Conservation (phyloP, 1,139 yeast species). For the Schwanniomyces etchellsii region DNA sequence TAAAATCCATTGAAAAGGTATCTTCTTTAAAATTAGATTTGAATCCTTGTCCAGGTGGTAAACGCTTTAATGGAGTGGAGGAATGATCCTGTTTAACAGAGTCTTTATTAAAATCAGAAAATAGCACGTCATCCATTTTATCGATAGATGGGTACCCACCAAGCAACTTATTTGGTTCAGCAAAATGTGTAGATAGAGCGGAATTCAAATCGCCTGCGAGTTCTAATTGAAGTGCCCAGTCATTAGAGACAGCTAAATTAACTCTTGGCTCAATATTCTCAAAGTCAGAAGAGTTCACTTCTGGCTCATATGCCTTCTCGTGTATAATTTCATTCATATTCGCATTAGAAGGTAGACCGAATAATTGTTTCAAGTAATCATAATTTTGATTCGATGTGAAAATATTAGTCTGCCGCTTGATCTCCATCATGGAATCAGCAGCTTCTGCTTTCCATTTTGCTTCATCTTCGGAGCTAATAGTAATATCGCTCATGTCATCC, state of each 20-base stretch:
- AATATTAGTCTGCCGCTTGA: constrained; percentile 1
- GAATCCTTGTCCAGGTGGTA: no score
- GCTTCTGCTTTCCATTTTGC: constrained; percentile 6
- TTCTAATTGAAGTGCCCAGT: constrained; percentile 62
- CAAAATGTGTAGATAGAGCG: constrained; percentile 28
- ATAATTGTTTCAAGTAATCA: constrained; percentile 32
- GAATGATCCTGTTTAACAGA: no score
- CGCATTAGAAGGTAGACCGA: constrained; percentile 24
- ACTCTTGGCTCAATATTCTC: constrained; percentile 26
- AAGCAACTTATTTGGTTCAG: constrained; percentile 8
- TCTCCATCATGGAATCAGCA: constrained; percentile 4
- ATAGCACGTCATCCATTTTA: constrained; percentile 47
- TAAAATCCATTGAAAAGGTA: no score
- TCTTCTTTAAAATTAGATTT: no score
- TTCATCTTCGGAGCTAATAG: constrained; percentile 19
- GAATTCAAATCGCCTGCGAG: constrained; percentile 53
- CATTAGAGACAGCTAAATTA: constrained; percentile 44
- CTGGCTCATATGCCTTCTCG: constrained; percentile 71
- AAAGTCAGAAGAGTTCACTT: constrained; percentile 26
- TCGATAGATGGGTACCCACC: constrained; percentile 19
- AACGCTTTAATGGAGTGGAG: no score
- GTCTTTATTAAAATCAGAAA: constrained; percentile 47
- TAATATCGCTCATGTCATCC: constrained; percentile 25
- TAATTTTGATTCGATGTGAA: constrained; percentile 13
- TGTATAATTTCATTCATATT: constrained; percentile 40